These are phyloP conservation scores for Pezicula rhizophila DNA, from an alignment of 2,329 filamentous ascomycete species.

Conservation along the genomic window DNA sequence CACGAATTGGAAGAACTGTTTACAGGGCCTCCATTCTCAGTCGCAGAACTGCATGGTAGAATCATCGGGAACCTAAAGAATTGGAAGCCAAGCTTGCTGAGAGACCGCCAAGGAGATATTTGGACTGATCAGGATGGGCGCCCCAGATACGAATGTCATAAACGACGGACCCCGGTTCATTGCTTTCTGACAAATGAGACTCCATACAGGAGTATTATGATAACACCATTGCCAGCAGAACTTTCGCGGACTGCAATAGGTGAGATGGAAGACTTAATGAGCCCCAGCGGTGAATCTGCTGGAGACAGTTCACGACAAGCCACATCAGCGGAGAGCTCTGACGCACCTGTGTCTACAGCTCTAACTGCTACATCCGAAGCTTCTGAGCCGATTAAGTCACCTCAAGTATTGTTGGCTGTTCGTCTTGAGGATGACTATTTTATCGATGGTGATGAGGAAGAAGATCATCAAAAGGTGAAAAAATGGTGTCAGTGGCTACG, in stretches of 20 bases:
- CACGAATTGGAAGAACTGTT: background rate
- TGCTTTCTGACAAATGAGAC: constrained; percentile 2
- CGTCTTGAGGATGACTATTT: constrained; percentile 5
- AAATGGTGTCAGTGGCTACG: constrained; percentile 4
- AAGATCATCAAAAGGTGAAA: background rate
- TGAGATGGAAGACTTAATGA: no score
- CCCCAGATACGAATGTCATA: constrained; percentile 1
- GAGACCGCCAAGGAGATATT: constrained; percentile 2
- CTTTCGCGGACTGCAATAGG: no score
- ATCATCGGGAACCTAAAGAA: constrained; percentile 2
- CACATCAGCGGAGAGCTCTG: no score
- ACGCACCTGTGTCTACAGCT: background rate
- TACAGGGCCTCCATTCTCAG: constrained; percentile 2
- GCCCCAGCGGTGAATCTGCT: no score
- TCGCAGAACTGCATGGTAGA: constrained; percentile 4
- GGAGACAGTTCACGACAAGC: no score
- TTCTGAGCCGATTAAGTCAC: background rate
- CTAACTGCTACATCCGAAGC: background rate
- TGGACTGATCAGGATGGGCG: constrained; percentile 1
- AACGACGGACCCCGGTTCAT: constrained; percentile 5
- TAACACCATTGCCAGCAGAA: background rate
- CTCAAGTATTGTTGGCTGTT: constrained; percentile 3
- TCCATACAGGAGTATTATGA: constrained; percentile 2
- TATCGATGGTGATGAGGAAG: background rate
- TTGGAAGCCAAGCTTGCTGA: constrained; percentile 3